A percentile compares a stretch with the other conserved stretches of the same genome.
Conservation (phyloP, 164 flowering plant species). For the Liquidambar formosana region DNA sequence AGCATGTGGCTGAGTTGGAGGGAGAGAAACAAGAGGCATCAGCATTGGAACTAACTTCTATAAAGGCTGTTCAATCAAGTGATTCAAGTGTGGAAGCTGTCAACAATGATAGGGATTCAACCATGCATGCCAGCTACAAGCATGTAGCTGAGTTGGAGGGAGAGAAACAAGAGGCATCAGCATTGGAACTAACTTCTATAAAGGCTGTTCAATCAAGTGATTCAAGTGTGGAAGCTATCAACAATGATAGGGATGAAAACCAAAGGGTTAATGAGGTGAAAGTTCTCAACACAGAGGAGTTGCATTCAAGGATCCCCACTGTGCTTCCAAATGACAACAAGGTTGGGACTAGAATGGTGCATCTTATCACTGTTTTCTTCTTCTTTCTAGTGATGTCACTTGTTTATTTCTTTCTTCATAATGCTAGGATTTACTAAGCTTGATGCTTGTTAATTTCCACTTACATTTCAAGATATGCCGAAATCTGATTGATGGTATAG, state of each 20-base stretch:
- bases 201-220: too few species aligned
- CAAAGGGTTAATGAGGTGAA: not conserved
- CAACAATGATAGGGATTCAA: not conserved
- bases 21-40: not conserved
- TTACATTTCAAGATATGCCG: too few species aligned
- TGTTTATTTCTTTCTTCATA: not conserved
- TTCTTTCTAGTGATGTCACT: slow-evolving; percentile 3
- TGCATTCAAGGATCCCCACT: not conserved
- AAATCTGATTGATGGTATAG: too few species aligned
- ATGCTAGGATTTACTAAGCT: not conserved
- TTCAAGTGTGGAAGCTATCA: too few species aligned
- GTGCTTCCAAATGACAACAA: not conserved
- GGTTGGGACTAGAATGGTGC: not conserved
- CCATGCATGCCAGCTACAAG: not conserved
- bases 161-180: not conserved
- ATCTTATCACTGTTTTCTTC: not conserved
- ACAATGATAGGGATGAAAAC: too few species aligned
- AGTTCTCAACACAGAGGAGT: not conserved
- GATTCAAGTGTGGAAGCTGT: too few species aligned
- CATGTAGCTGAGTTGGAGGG: not conserved
- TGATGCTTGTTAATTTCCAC: not conserved
- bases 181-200: not conserved
- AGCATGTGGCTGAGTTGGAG: not conserved
- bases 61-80: too few species aligned
- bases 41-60: not conserved